Percentiles rank a stretch among this genome's conserved stretches.
phyloP scores from a whole-genome alignment of 2,329 filamentous ascomycete genomes.

The Pseudogymnoascus sp. region DNA sequence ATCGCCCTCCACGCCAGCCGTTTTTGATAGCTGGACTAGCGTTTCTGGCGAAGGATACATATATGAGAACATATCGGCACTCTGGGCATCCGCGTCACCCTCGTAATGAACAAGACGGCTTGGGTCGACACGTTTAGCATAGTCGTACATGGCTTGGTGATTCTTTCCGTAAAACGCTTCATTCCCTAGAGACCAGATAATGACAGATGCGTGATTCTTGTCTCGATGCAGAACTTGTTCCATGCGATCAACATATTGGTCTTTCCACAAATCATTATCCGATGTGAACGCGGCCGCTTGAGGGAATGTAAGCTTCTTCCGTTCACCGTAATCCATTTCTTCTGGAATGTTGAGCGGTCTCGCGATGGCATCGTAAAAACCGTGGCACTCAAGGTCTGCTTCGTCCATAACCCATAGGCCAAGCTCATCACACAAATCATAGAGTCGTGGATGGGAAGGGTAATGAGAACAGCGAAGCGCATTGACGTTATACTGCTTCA shows the following conservation, averaged over 20 bases:
- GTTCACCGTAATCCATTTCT: slow-evolving; percentile 51
- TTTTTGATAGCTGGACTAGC: slow-evolving; percentile 27
- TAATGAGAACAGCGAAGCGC: slow-evolving; percentile 64
- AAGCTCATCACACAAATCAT: slow-evolving; percentile 57
- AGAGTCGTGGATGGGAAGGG: slow-evolving; percentile 53
- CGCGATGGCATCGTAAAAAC: slow-evolving; percentile 35
- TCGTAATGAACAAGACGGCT: slow-evolving; percentile 52
- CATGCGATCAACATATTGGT: slow-evolving; percentile 62
- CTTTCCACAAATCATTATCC: slow-evolving; percentile 53
- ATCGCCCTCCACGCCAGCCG: slow-evolving; percentile 18
- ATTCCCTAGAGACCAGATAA: slow-evolving; percentile 69
- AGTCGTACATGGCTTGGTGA: slow-evolving; percentile 59
- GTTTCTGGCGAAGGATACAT: slow-evolving; percentile 45
- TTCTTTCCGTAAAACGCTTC: slow-evolving; percentile 67
- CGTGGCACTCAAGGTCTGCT: slow-evolving; percentile 47
- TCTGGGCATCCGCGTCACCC: slow-evolving; percentile 42
- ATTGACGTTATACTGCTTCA: slow-evolving; percentile 68
- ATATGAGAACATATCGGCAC: slow-evolving; percentile 47
- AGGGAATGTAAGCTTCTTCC: slow-evolving; percentile 48
- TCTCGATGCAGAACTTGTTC: slow-evolving; percentile 58
- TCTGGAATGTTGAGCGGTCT: slow-evolving; percentile 46
- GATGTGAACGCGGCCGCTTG: slow-evolving; percentile 52
- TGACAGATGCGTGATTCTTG: slow-evolving; percentile 63
- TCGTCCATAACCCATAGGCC: slow-evolving; percentile 55
- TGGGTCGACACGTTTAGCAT: slow-evolving; percentile 42